Conservation (phyloP, 805 yeast species). For the Cyberlindnera mrakii region DNA sequence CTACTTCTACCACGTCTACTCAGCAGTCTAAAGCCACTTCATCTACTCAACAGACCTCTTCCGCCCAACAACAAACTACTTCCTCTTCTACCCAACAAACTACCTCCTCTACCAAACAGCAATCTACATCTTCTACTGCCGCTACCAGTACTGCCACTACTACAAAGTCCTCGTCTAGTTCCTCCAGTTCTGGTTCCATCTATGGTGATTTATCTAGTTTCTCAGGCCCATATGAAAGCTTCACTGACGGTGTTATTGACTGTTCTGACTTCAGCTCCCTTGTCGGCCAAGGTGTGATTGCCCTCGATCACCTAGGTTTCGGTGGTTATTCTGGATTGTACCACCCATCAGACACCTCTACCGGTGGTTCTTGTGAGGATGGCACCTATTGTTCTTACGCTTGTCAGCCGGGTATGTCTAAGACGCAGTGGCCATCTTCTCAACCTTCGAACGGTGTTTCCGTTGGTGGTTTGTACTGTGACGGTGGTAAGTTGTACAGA, state of each 20-base stretch:
- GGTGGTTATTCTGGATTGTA: conserved; percentile 81
- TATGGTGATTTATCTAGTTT: conserved; percentile 57
- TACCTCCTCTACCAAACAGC: conserved; percentile 14
- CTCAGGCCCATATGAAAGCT: conserved; percentile 50
- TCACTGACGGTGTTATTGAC: conserved; percentile 61
- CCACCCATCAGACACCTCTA: conserved; percentile 51
- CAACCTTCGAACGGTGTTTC: conserved; percentile 89
- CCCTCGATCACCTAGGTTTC: conserved; percentile 62
- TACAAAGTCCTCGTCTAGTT: conserved; percentile 12
- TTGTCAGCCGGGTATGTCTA: conserved; percentile 97
- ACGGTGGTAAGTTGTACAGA: conserved; percentile 76
- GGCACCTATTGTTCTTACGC: conserved; percentile 96
- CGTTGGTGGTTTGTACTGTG: conserved; percentile 87
- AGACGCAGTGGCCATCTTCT: conserved; percentile 90
- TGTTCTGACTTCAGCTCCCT: conserved; percentile 64
- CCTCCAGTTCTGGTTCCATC: conserved; percentile 29
- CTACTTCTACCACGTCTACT: conserved; percentile 12
- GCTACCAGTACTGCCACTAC: conserved; percentile 22
- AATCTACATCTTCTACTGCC: conserved; percentile 15
- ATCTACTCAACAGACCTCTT: conserved; percentile 16
- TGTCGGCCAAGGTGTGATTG: conserved; percentile 72
- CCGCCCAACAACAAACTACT: conserved; percentile 5
- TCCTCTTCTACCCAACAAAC: conserved; percentile 18
- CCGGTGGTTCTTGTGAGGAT: conserved; percentile 64
- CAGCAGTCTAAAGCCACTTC: conserved; percentile 19